These are phyloP conservation scores for Ormosia semicastrata DNA, from an alignment of 306 rosid genomes.

Conservation along the genomic window DNA sequence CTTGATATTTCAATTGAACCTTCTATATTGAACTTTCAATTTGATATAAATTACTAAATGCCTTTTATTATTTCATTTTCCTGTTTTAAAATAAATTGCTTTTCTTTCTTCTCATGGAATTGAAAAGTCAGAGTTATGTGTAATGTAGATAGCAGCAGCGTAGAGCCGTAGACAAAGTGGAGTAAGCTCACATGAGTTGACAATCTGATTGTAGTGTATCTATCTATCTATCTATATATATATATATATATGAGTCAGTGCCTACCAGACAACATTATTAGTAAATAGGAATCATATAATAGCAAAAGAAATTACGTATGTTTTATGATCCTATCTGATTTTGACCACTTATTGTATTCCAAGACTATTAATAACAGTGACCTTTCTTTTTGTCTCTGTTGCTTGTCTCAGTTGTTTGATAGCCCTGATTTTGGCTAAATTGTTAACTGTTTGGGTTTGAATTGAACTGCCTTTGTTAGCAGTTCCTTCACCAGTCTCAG, in stretches of 20 bases:
- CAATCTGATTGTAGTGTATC: slow-evolving; percentile 17
- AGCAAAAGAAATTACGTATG: not conserved
- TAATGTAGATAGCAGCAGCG: not conserved
- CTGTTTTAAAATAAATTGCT: not conserved
- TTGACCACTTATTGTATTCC: not conserved
- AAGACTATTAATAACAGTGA: slow-evolving; percentile 10
- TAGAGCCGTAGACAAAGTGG: slow-evolving; percentile 7
- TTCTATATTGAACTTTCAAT: not conserved
- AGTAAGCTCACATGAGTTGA: slow-evolving; percentile 29
- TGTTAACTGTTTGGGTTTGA: slow-evolving; percentile 27
- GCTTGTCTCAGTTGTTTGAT: slow-evolving; percentile 12
- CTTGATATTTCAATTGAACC: not conserved
- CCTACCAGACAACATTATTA: not conserved
- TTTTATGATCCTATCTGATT: not conserved
- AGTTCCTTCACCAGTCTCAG: slow-evolving; percentile 6
- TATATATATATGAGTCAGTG: not conserved
- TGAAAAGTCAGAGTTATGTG: slow-evolving; percentile 19
- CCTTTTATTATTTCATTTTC: not conserved
- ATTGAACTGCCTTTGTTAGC: slow-evolving; percentile 25
- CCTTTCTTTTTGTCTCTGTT: not conserved
- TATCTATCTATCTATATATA: too few species aligned
- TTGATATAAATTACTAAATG: too few species aligned
- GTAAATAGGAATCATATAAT: not conserved
- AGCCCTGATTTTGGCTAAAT: slow-evolving; percentile 19
- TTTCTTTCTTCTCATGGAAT: slow-evolving; percentile 16